Base-by-base conservation (phyloP, 78 protist genomes). In the Cavenderia fasciculata region DNA sequence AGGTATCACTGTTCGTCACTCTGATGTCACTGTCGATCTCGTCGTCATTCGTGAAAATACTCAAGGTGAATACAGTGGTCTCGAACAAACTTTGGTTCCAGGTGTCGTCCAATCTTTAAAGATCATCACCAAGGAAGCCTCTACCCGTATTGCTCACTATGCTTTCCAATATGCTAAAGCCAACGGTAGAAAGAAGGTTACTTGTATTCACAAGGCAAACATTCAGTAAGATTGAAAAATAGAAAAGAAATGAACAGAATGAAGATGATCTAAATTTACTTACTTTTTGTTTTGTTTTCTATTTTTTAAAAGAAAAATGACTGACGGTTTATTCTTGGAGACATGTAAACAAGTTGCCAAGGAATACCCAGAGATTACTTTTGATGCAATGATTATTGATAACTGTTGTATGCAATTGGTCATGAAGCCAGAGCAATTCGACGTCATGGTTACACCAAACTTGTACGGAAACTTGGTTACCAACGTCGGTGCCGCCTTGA, bases 191-290 rank as follows among this genome's bases (percentile, higher is more conserved):
- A 90, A 87, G 94, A 89, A 86, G 87, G 97, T 96, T 2, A 94
- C 97, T 18, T 94, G 86, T 12, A 63, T 96, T 27, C 96, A 96
- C 96, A 96, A 96, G 90, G 96, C 98, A 29, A 96, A 96, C 92
- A 93, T 96, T 59, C 88, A 93, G 95, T 90, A 66, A 16, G 94
- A 23, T n/a, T 56, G 21, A 6, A 56, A 6, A 19, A 56, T 56
- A 56, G 21, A 47, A 46, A 61, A 61, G 41, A 61, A 61, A 34
- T 25, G n/a, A 57, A 19, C 14, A 57, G 12, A 12, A 49, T 12
- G 14, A 11, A 63, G 18, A n/a, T n/a, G n/a, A n/a, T n/a, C n/a
- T n/a, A n/a, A n/a, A n/a, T n/a, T n/a, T 7, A n/a, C 59, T 84
- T 11, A 34, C 25, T 56, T 10, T 41, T 56, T 8, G 8, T 59